Evolutionary conservation across 106 monocot species (phyloP).

Genomic region (Dactylorhiza incarnata): DNA sequence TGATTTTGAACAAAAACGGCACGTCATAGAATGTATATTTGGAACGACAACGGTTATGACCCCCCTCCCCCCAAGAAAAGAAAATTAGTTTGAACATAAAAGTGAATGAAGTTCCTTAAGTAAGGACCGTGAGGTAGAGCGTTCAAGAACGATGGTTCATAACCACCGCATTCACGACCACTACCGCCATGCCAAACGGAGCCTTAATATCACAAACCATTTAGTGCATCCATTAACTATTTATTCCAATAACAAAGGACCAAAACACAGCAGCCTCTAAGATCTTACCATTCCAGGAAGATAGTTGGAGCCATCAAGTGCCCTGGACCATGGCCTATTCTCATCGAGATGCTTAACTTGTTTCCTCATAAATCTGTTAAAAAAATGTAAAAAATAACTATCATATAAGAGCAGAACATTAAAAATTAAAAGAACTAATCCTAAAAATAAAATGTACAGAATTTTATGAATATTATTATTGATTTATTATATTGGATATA

Average conservation of each 20-base stretch:
- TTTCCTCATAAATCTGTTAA: constrained; percentile 54
- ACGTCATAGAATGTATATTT: no score
- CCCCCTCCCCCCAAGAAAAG: no score
- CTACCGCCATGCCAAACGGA: no score
- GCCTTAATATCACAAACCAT: not conserved
- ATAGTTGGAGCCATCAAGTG: constrained; percentile 97
- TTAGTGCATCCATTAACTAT: not conserved
- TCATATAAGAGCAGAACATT: not conserved
- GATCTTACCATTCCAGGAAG: constrained; percentile 93
- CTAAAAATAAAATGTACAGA: not conserved
- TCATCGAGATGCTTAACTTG: constrained; percentile 86
- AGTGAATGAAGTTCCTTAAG: no score
- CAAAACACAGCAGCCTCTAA: not conserved
- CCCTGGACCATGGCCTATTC: constrained; percentile 96
- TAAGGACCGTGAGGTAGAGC: no score
- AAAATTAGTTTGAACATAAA: no score
- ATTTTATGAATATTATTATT: no score
- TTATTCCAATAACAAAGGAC: not conserved
- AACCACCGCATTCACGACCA: no score
- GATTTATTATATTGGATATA: no score
- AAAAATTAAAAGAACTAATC: not conserved
- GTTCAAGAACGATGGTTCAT: no score
- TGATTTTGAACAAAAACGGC: no score
- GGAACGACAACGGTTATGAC: no score
- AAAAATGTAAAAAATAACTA: constrained; percentile 5